Percentiles rank a stretch among this genome's conserved stretches.
Conservation (phyloP, 495 filamentous ascomycete species). For the Penicillium manginii region DNA sequence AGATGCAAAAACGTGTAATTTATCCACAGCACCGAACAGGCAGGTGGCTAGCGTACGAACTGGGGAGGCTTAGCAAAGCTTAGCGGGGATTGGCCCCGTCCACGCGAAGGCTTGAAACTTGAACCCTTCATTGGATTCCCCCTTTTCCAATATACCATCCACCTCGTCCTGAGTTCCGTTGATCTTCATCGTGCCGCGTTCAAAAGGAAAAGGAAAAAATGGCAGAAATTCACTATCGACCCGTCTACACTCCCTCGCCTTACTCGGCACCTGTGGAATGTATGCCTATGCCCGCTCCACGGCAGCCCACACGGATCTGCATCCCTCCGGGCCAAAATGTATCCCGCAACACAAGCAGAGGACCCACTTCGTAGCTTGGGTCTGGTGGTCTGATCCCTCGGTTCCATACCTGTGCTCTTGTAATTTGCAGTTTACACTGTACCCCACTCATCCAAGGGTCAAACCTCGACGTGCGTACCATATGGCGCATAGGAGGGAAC, state of each 20-base stretch:
- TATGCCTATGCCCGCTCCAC: not conserved
- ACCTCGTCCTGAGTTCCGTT: not conserved
- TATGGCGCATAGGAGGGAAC: not conserved
- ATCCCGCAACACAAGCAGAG: not conserved
- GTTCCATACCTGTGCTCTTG: not conserved
- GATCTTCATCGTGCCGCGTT: not conserved
- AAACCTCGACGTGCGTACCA: too few species aligned
- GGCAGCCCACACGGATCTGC: slow-evolving; percentile 2
- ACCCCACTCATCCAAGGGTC: not conserved
- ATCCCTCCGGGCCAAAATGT: not conserved
- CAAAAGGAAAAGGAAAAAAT: too few species aligned
- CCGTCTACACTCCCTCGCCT: too few species aligned
- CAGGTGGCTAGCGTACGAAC: not conserved
- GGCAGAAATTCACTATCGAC: too few species aligned
- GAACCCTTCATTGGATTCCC: not conserved
- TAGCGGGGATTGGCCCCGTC: slow-evolving; percentile 4
- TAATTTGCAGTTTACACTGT: not conserved
- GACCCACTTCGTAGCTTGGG: not conserved
- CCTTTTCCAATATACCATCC: not conserved
- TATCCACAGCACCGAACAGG: not conserved
- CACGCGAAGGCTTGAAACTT: not conserved
- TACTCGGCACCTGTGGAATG: not conserved
- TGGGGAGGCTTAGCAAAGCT: slow-evolving; percentile 23
- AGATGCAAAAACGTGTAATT: slow-evolving; percentile 12
- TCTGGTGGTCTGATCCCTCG: not conserved